Evolutionary conservation across 768 basidiomycete genomes (phyloP).

Genomic region (Cyclocybe aegerita): DNA sequence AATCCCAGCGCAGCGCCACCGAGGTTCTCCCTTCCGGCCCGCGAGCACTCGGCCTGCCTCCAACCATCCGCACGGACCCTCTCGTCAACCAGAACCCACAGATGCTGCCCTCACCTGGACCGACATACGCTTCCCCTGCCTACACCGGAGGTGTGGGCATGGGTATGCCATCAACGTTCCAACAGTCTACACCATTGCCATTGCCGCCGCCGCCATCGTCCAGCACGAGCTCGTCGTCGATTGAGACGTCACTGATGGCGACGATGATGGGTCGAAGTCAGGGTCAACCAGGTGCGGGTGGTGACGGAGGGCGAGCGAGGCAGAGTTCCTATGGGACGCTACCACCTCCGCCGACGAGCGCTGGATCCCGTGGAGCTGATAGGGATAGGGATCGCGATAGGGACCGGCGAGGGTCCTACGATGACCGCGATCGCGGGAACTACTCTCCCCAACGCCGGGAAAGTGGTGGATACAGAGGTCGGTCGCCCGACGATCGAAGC

Average conservation of each 20-base stretch:
- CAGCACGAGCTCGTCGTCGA: not conserved
- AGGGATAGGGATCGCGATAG: constrained; percentile 8
- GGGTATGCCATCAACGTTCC: not conserved
- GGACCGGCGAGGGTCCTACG: not conserved
- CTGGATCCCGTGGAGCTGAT: not conserved
- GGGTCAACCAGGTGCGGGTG: no score
- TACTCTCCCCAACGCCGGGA: not conserved
- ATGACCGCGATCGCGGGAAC: no score
- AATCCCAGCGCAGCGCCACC: constrained; percentile 7
- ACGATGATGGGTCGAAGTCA: constrained; percentile 3
- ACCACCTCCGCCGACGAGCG: constrained; percentile 2
- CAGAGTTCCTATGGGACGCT: no score
- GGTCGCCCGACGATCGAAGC: no score
- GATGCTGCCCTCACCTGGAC: constrained; percentile 26
- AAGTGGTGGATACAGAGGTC: not conserved
- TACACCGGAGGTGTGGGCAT: not conserved
- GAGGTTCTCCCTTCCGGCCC: constrained; percentile 1
- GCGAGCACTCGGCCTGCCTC: not conserved
- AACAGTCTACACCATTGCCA: not conserved
- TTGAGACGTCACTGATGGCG: constrained; percentile 9
- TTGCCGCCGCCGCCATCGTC: not conserved
- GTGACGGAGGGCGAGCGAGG: no score
- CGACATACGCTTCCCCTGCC: constrained; percentile 14
- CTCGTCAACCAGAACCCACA: constrained; percentile 10
- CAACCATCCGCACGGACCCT: not conserved